Evolutionary conservation across 1,139 yeast species (phyloP), one percentile per base, ranked within the genome.

Genomic region (Diutina siamensis): DNA sequence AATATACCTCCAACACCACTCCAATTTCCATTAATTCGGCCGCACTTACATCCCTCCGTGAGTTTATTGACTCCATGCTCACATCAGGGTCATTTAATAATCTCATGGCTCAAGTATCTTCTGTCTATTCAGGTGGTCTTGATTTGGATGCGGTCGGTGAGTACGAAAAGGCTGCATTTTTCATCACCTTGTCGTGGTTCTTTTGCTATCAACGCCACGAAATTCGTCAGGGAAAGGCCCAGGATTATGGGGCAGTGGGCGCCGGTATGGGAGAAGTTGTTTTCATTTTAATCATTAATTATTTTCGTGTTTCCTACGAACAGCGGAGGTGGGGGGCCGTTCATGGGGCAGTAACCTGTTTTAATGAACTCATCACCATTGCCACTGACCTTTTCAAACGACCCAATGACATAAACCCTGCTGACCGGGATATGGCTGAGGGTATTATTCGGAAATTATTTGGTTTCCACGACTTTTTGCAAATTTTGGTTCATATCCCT

Each of bases 1-100:
- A 63, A 48, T 58, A 61, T 55, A 56, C 66, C 48, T 51, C 59
- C 40, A 51, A 57, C 4, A 58, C 57, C 3, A 9, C 32, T 2
- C 53, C 58, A 9, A 56, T 57, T 1, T 57, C 76, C 44, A 57
- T 65, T 21, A 57, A 56, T n/a, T 59, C 61, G 0, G 57, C 72
- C 7, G 55, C 63, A 2, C 51, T 58, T 1, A 49, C 57, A 0
- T 61, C 84, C 18, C 60, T 65, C 5, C 52, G 54, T 7, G 82
- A 83, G 53, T 72, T 77, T 33, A 59, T 71, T 19, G 76, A 76
- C 15, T 31, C 60, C 46, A 61, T 70, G 47, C 82, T 89, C 52
- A 63, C 78, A 4, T 88, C 86, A 46, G 83, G 88, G 15, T 79
- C 89, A 21, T 87, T 85, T 63, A 85, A 86, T 55, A 78, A 78